phyloP scores from a whole-genome alignment of 768 basidiomycete genomes.

The Termitomyces sp. region DNA sequence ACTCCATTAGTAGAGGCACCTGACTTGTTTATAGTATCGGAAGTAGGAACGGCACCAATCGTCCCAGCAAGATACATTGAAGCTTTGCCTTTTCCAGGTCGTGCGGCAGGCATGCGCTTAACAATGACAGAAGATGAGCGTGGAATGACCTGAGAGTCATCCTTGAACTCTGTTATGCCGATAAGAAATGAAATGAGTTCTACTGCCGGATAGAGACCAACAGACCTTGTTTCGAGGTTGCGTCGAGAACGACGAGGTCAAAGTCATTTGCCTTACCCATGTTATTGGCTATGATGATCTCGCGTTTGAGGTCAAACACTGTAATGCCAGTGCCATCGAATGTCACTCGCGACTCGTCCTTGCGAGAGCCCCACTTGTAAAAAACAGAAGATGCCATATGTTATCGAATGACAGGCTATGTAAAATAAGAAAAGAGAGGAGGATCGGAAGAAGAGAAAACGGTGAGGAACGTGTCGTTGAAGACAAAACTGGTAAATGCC shows the following conservation, averaged over 20 bases:
- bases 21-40: conserved; percentile 37
- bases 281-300: conserved; percentile 94
- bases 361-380: conserved; percentile 96
- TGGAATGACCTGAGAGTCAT: conserved; percentile 88
- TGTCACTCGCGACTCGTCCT: conserved; percentile 89
- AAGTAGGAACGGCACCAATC: conserved; percentile 36
- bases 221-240: conserved; percentile 84
- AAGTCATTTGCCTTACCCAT: conserved; percentile 97
- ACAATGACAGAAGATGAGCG: conserved; percentile 93
- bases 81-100: conserved; percentile 80
- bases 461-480: neutral
- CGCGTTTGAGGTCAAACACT: conserved; percentile 98
- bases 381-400: conserved; percentile 90
- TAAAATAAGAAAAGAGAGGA: conserved; percentile 12
- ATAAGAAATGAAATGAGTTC: neutral
- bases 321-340: conserved; percentile 99
- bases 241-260: conserved; percentile 84
- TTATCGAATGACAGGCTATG: conserved; percentile 31
- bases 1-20: conserved; percentile 26
- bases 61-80: conserved; percentile 63
- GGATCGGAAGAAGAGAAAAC: neutral
- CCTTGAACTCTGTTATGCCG: conserved; percentile 65
- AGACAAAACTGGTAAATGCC: neutral
- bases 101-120: conserved; percentile 78
- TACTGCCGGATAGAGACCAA: conserved; percentile 4